phyloP scores from a whole-genome alignment of 2,329 filamentous ascomycete genomes.

The Epichloe bromicola region DNA sequence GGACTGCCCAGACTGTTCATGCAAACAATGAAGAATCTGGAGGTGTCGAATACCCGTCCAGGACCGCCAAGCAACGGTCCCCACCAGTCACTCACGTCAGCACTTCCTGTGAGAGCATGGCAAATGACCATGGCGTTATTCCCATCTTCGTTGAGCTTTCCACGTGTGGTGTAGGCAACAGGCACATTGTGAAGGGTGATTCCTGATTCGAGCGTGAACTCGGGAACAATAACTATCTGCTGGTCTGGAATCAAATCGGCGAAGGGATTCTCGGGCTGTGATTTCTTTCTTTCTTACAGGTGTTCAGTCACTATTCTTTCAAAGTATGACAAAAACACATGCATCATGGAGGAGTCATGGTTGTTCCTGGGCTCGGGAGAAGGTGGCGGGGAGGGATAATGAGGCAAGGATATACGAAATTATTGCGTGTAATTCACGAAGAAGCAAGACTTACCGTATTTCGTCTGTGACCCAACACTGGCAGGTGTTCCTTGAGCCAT shows the following conservation, averaged over 20 bases:
- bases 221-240: constrained; percentile 71
- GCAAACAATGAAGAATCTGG: constrained; percentile 73
- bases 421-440: not conserved
- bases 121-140: constrained; percentile 67
- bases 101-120: constrained; percentile 74
- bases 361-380: not conserved
- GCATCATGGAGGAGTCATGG: not conserved
- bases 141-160: constrained; percentile 42
- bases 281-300: constrained; percentile 48
- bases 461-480: constrained; percentile 10
- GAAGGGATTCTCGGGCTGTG: constrained; percentile 87
- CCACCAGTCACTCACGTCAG: constrained; percentile 83
- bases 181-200: constrained; percentile 66
- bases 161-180: constrained; percentile 53
- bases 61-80: constrained; percentile 67
- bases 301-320: constrained; percentile 45
- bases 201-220: constrained; percentile 87
- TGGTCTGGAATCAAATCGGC: constrained; percentile 77
- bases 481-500: constrained; percentile 13
- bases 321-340: not conserved
- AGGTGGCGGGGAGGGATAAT: not conserved
- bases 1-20: constrained; percentile 78
- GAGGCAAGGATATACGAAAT: not conserved
- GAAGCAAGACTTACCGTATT: constrained; percentile 17
- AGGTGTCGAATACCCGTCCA: constrained; percentile 68